Evolutionary conservation across 1,139 yeast genomes (phyloP), one percentile per base, ranked within the genome.

Genomic region (Waltiozyma sp.): DNA sequence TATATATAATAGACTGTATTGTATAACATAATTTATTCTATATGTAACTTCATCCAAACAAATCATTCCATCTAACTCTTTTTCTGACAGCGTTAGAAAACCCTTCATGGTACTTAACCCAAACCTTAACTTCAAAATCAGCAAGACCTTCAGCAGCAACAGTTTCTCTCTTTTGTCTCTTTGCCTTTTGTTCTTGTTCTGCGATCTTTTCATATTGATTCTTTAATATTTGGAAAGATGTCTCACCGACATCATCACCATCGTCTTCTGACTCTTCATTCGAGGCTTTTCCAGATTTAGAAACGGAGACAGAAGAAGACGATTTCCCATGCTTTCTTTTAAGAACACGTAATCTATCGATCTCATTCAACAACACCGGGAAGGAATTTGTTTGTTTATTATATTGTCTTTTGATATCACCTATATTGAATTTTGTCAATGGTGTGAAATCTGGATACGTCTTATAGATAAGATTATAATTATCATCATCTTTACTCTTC

Each of bases 51-150:
- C 31, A 26, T 4, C 41, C 48, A 83, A 83, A 87, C 31, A 88
- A 60, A 45, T 80, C 85, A 5, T 66, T 61, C 96, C 97, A 91
- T 8, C 80, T 74, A 28, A 89, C 77, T 45, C 81, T 83, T 54
- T 87, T 87, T 37, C 95, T 67, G 1, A 91, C 97, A 0, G 98
- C 98, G 61, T 89, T 85, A 9, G 95, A 85, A 55, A 84, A 89
- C 2, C 98, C 97, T 61, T 89, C 97, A 51, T 84, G 84, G 56
- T 81, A 89, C 57, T 85, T 89, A 15, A 91, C 85, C 97, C 97
- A 91, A 8, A 87, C 82, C 48, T 83, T 68, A 41, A 60, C 45
- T 1, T 38, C 38, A 19, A 42, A 40, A 8, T 21, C 23, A 21
- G 23, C 8, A 4, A 21, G 8, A 21, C 23, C 35, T 53, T 55